Evolutionary conservation across 345 rosid genomes (phyloP).

Genomic region (Erodium maritimum): DNA sequence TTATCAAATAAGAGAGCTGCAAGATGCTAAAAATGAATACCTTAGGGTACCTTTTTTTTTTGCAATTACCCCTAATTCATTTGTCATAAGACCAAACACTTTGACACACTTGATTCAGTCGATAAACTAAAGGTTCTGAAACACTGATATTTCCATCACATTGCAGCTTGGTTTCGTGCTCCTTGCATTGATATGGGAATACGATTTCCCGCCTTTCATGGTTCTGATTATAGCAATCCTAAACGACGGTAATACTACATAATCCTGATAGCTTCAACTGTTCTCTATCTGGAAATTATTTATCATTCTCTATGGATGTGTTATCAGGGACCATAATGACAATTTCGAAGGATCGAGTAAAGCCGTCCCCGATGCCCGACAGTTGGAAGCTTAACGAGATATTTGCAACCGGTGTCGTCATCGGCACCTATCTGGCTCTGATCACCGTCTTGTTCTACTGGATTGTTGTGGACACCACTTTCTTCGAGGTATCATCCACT

Average conservation of each 20-base stretch:
- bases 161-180: constrained; percentile 89
- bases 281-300: neutral
- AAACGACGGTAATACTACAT: constrained; percentile 62
- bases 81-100: too few relatives aligned
- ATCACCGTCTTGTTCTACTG: constrained; percentile 83
- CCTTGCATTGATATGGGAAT: constrained; percentile 92
- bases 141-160: neutral
- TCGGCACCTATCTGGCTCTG: constrained; percentile 85
- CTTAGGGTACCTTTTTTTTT: too few relatives aligned
- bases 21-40: too few relatives aligned
- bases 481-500: constrained; percentile 59
- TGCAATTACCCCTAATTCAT: too few relatives aligned
- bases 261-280: neutral
- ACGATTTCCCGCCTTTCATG: constrained; percentile 98
- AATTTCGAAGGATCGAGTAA: constrained; percentile 75
- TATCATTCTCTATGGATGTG: neutral
- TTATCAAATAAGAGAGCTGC: too few relatives aligned
- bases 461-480: constrained; percentile 55
- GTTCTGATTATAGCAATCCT: constrained; percentile 86
- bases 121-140: too few relatives aligned
- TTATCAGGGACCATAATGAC: constrained; percentile 84
- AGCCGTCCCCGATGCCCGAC: constrained; percentile 82
- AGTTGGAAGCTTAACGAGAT: constrained; percentile 94
- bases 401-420: constrained; percentile 81
- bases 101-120: too few relatives aligned